These are phyloP conservation scores for Amaranthus tricolor DNA, from an alignment of 179 eudicot species.

Conservation along the genomic window DNA sequence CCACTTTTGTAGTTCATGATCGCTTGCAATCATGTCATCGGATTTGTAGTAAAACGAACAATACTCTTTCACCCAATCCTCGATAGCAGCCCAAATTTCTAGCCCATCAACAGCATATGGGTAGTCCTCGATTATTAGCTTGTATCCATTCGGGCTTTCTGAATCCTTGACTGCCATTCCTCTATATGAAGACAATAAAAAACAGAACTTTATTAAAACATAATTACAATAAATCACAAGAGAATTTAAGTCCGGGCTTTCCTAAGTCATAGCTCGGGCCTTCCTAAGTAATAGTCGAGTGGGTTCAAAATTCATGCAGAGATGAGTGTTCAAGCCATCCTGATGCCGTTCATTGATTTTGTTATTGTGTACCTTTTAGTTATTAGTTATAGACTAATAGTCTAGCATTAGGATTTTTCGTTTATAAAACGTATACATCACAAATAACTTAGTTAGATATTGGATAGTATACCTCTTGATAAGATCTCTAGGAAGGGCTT, in stretches of 20 bases:
- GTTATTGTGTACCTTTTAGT: background rate
- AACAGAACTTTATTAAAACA: background rate
- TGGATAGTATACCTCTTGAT: conserved; percentile 40
- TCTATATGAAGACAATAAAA: conserved; percentile 30
- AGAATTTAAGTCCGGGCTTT: too few species aligned
- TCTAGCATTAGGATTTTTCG: background rate
- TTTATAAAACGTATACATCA: background rate
- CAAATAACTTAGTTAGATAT: background rate
- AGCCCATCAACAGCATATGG: conserved; percentile 91
- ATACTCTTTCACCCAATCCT: conserved; percentile 69
- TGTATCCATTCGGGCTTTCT: conserved; percentile 45
- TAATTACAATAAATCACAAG: too few species aligned
- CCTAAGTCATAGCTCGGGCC: too few species aligned
- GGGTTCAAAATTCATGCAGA: too few species aligned
- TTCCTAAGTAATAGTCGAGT: too few species aligned
- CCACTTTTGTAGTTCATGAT: conserved; percentile 65
- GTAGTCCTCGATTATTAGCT: conserved; percentile 70
- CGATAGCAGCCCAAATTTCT: conserved; percentile 74
- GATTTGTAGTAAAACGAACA: conserved; percentile 56
- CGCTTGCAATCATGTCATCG: conserved; percentile 39
- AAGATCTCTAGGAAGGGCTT: conserved; percentile 51
- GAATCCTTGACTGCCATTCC: conserved; percentile 79
- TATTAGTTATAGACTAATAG: background rate
- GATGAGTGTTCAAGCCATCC: background rate
- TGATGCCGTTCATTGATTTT: background rate